phyloP scores from a whole-genome alignment of 2,329 filamentous ascomycete species.

The Aotearoamyces nothofagi region DNA sequence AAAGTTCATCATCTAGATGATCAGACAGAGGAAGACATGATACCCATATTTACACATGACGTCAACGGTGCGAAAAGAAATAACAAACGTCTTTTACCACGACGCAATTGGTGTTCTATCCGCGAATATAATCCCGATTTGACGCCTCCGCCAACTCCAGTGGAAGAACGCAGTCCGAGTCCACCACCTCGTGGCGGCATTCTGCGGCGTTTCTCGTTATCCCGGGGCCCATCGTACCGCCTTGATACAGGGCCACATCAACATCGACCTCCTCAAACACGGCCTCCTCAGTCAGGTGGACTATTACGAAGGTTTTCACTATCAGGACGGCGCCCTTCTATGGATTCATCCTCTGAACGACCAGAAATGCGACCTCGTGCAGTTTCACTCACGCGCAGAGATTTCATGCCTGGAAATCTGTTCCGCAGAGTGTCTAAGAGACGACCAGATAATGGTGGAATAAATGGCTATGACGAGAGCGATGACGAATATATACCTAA shows the following conservation, averaged over 20 bases:
- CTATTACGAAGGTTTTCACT: constrained; percentile 29
- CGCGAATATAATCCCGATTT: constrained; percentile 65
- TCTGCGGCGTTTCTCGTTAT: constrained; percentile 17
- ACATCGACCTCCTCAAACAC: too few relatives aligned
- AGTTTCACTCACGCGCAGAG: constrained; percentile 42
- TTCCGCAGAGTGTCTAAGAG: constrained; percentile 31
- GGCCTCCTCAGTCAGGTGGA: constrained; percentile 15
- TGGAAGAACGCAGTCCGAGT: constrained; percentile 27
- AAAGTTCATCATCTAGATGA: constrained; percentile 58
- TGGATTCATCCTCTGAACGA: constrained; percentile 23
- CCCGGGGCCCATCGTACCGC: constrained; percentile 8
- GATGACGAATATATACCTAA: constrained; percentile 21
- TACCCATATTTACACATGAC: constrained; percentile 79
- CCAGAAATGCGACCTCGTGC: constrained; percentile 34
- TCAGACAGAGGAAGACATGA: constrained; percentile 88
- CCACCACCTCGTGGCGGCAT: constrained; percentile 12
- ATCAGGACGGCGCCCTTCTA: constrained; percentile 20
- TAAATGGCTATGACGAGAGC: constrained; percentile 36
- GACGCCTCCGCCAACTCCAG: constrained; percentile 49
- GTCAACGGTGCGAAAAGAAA: constrained; percentile 82
- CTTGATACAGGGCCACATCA: constrained; percentile 1
- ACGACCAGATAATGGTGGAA: constrained; percentile 32
- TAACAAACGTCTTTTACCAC: constrained; percentile 77
- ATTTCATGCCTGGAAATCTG: constrained; percentile 27
- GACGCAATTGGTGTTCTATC: constrained; percentile 93